These are phyloP conservation scores for Epicoccum sorghinum DNA, from an alignment of 2,329 filamentous ascomycete genomes.

Conservation along the genomic window DNA sequence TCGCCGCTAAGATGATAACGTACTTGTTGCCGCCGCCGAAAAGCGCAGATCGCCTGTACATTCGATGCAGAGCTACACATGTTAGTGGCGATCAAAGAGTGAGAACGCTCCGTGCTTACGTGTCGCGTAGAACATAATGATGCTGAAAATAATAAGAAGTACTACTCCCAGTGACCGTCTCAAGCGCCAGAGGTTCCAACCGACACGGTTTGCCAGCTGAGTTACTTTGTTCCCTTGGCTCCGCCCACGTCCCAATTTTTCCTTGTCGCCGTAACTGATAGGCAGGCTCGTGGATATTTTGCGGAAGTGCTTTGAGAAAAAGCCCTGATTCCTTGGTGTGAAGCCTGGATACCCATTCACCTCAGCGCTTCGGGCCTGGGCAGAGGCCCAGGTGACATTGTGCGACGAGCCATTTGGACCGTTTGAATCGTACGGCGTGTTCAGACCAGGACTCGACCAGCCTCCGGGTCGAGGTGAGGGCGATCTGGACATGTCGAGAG, in stretches of 20 bases:
- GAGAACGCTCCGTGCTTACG: slow-evolving; percentile 63
- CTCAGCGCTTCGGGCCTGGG: slow-evolving; percentile 76
- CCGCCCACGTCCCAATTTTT: slow-evolving; percentile 70
- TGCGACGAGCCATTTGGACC: slow-evolving; percentile 62
- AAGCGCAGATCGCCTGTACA: slow-evolving; percentile 73
- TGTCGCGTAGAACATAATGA: slow-evolving; percentile 72
- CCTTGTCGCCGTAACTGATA: slow-evolving; percentile 73
- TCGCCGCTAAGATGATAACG: slow-evolving; percentile 91
- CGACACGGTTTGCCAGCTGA: slow-evolving; percentile 46
- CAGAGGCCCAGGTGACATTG: slow-evolving; percentile 78
- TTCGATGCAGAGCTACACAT: slow-evolving; percentile 59
- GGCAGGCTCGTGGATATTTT: slow-evolving; percentile 81
- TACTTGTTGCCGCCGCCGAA: slow-evolving; percentile 89
- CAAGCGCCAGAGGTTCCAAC: slow-evolving; percentile 66
- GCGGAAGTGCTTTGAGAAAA: slow-evolving; percentile 84
- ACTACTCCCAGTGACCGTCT: slow-evolving; percentile 68
- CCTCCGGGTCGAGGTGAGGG: slow-evolving; percentile 86
- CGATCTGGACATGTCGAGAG: slow-evolving; percentile 76
- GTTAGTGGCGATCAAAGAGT: slow-evolving; percentile 10
- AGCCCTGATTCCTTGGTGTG: slow-evolving; percentile 80
- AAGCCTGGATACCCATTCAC: slow-evolving; percentile 79
- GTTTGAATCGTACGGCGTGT: slow-evolving; percentile 66
- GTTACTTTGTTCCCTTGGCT: slow-evolving; percentile 43
- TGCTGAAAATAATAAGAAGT: slow-evolving; percentile 64
- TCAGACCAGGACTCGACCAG: slow-evolving; percentile 84